Evolutionary conservation across 2,329 filamentous ascomycete species (phyloP), one percentile per base, ranked within the genome.

Genomic region (Venturia effusa): DNA sequence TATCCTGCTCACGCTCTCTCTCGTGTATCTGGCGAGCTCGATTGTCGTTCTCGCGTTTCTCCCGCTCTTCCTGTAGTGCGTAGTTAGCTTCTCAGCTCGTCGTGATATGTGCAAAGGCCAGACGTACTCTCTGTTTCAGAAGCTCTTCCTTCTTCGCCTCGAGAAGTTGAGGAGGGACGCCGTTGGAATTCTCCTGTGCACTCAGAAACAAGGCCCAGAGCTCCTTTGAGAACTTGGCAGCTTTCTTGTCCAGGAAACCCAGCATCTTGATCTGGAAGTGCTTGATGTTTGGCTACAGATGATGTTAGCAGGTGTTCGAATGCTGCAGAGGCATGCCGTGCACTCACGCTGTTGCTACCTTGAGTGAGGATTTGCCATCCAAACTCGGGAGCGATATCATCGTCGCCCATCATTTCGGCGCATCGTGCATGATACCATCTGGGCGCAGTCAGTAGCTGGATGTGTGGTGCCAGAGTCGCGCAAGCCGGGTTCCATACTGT

Each of bases 71-170:
- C 91, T 92, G 39, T 34, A 24, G 27, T 15, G n/a, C 7, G 2
- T 24, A 24, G 13, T 40, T 19, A 54, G 43, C 24, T 37, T 64
- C 24, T 32, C 19, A 19, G 7, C 3, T 39, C 24, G 22, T 15
- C 27, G 19, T 34, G 19, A 30, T 37, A 30, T 57, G 22, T 57
- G 27, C 30, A 34, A 41, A 61, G 67, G 60, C 68, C 65, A 57
- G 13, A 27, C 73, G 40, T 74, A 95, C 93, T 87, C 96, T 96
- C 76, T 97, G 92, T 76, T 97, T 91, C 67, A 94, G 90, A 59
- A 99, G 80, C 76, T 99, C 94, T 55, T 90, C 79, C 77, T 97
- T 99, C 81, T 99, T 99, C 0, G 93, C 92, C 74, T 99, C 94
- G 2, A 99, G 79, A 51, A 99, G 81, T 75, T 97, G 92, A 75